Percentiles rank a stretch among this genome's conserved stretches.
These are phyloP conservation scores for Boletus bicolor DNA, from an alignment of 768 basidiomycete species.

Conservation along the genomic window DNA sequence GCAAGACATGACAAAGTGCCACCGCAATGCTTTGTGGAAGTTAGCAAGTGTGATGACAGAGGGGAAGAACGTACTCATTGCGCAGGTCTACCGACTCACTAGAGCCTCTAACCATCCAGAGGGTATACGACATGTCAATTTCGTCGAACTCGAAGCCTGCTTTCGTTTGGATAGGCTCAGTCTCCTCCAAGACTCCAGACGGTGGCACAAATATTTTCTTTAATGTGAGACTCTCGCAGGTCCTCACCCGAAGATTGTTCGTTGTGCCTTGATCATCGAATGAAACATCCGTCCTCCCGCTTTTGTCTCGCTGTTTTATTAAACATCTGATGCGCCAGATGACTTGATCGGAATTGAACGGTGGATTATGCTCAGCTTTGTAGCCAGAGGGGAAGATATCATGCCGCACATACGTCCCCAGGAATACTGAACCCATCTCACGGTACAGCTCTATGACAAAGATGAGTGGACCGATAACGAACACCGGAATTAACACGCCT, in stretches of 20 bases:
- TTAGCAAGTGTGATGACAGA: background rate
- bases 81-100: background rate
- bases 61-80: slow-evolving; percentile 5
- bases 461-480: background rate
- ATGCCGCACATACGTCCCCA: slow-evolving; percentile 9
- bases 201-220: slow-evolving; percentile 11
- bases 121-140: background rate
- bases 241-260: background rate
- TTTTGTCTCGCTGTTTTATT: slow-evolving; percentile 5
- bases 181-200: background rate
- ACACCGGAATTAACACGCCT: background rate
- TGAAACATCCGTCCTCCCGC: background rate
- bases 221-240: slow-evolving; percentile 1
- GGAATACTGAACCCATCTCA: slow-evolving; percentile 8
- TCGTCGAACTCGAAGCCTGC: slow-evolving; percentile 1
- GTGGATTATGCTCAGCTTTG: background rate
- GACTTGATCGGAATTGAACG: background rate
- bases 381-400: background rate
- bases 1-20: slow-evolving; percentile 4
- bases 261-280: background rate
- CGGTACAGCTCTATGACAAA: slow-evolving; percentile 8
- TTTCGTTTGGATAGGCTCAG: background rate
- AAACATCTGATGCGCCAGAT: slow-evolving; percentile 5
- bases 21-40: background rate
- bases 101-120: slow-evolving; percentile 7